Evolutionary conservation across 768 basidiomycete species (phyloP).

Genomic region (Lactifluus subvellereus): DNA sequence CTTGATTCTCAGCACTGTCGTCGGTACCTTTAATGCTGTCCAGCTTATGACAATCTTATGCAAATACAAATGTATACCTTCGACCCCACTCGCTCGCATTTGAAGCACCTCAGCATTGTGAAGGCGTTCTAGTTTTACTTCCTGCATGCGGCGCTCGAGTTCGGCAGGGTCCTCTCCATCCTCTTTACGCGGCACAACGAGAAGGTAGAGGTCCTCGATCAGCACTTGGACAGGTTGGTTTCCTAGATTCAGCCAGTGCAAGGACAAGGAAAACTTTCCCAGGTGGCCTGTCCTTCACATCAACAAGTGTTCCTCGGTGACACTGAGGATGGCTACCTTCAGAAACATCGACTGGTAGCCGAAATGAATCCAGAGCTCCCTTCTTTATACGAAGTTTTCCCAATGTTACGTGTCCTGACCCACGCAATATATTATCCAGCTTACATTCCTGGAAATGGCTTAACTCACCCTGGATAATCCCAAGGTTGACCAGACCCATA

Average conservation of each 20-base stretch:
- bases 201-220: conserved; percentile 91
- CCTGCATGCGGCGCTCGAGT: conserved; percentile 76
- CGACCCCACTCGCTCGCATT: conserved; percentile 48
- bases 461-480: conserved; percentile 73
- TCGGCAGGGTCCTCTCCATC: conserved; percentile 70
- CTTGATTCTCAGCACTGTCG: conserved; percentile 66
- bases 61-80: conserved; percentile 36
- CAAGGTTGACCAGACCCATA: conserved; percentile 90
- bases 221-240: conserved; percentile 87
- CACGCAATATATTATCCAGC: conserved; percentile 17
- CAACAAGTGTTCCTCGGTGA: not conserved
- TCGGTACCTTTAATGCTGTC: conserved; percentile 20
- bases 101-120: conserved; percentile 83
- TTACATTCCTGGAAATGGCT: not conserved
- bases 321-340: conserved; percentile 52
- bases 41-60: not conserved
- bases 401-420: conserved; percentile 67
- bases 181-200: conserved; percentile 78
- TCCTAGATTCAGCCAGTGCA: conserved; percentile 86
- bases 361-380: conserved; percentile 90
- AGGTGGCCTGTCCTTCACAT: conserved; percentile 54
- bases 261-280: conserved; percentile 77
- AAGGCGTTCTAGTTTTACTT: conserved; percentile 82
- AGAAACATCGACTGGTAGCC: conserved; percentile 89
- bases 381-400: conserved; percentile 84